Conservation (phyloP, 352 stramenopile genomes). For the Phytopythium chamaehyphon region DNA sequence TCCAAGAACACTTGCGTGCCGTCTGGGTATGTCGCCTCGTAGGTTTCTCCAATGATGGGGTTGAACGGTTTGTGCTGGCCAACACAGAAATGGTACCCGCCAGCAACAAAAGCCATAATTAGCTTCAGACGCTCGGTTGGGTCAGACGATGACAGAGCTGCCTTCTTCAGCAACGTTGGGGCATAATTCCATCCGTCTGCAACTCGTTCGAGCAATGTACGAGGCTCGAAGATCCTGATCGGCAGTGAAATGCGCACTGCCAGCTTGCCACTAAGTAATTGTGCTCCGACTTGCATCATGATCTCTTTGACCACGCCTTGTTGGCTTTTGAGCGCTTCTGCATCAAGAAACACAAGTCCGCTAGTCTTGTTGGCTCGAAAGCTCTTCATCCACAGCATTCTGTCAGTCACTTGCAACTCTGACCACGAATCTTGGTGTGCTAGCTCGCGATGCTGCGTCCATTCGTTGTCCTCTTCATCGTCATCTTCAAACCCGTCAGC, state of each 20-base stretch:
- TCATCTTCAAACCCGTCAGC: constrained; percentile 6
- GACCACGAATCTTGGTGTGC: constrained; percentile 37
- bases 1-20: constrained; percentile 65
- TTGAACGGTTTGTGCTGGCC: constrained; percentile 81
- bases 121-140: constrained; percentile 67
- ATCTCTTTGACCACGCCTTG: constrained; percentile 79
- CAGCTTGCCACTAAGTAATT: constrained; percentile 64
- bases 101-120: constrained; percentile 64
- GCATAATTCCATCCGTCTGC: constrained; percentile 74
- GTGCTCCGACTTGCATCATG: constrained; percentile 68
- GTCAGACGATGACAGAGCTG: constrained; percentile 36
- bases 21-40: constrained; percentile 69
- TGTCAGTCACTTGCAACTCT: constrained; percentile 43
- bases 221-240: constrained; percentile 74
- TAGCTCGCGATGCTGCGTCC: constrained; percentile 4
- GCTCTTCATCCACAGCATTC: constrained; percentile 47
- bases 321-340: constrained; percentile 70
- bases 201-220: constrained; percentile 69
- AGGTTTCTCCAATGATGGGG: constrained; percentile 76
- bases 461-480: constrained; percentile 14
- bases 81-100: constrained; percentile 68
- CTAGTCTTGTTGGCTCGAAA: constrained; percentile 76
- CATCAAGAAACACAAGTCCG: constrained; percentile 59
- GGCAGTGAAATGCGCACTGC: constrained; percentile 67
- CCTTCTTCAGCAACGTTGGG: constrained; percentile 71